Base-by-base conservation (phyloP, 768 basidiomycete genomes). In the Clavaria fumosa region DNA sequence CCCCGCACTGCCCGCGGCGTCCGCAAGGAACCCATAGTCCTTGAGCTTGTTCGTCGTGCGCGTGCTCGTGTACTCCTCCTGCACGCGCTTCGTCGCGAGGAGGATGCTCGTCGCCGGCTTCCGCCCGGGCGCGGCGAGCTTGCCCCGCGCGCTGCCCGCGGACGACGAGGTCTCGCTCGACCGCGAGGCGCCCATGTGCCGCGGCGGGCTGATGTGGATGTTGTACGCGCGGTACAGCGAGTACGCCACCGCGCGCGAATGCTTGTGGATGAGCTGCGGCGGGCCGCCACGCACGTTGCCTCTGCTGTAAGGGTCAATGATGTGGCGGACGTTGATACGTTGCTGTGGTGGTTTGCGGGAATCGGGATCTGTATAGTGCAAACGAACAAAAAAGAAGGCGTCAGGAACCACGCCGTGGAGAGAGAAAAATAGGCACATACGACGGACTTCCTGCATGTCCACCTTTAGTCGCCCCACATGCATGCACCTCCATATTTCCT, bases 181-280 rank as follows among this genome's bases (percentile, higher is more conserved):
- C 26, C 14, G 9, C 26, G 26, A 28, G 5, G 42, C 32, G 4
- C 38, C 38, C 15, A 28, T 37, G 4, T 37, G 31, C 15, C 38
- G 31, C 9, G 9, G 10, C 10, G 10, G 47, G 45, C 36, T 48
- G 45, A 10, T 37, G n/a, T 15, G 51, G 28, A 42, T 38, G 38
- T 78, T 72, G 39, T 71, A 69, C 18, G 41, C 40, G 32, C 84
- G 71, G 53, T 78, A 76, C 34, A 88, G 70, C 0, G 83, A 84
- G 55, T 84, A 85, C 1, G 80, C 84, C 21, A 70, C 58, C 3
- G 78, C 78, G 38, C 78, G 73, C 1, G 84, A 82, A 50, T 88
- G 84, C 46, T 81, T 82, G 55, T 88, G 85, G 22, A 88, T 72
- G 38, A 78, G 74, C 23, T 71, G 65, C 17, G 63, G 60, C 0